A percentile compares a stretch with the other conserved stretches of the same genome.
Conservation (phyloP, 768 basidiomycete species). For the Suillus hirtellus region DNA sequence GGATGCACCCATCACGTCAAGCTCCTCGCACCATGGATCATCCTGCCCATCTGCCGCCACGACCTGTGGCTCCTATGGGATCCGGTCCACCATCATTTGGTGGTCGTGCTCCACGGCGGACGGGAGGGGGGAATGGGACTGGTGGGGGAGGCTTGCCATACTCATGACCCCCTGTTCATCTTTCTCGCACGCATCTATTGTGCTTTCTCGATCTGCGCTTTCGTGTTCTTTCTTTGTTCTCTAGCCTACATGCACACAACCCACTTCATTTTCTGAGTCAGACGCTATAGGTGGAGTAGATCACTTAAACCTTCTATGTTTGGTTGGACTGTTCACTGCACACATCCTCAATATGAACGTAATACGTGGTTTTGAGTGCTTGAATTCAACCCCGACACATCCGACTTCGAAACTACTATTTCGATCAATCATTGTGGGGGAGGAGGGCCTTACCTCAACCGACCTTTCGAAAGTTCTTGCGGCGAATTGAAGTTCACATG, state of each 20-base stretch:
- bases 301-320: neutral
- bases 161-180: constrained; percentile 19
- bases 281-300: constrained; percentile 2
- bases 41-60: constrained; percentile 21
- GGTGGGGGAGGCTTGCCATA: constrained; percentile 29
- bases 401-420: neutral
- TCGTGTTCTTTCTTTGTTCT: neutral
- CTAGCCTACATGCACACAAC: neutral
- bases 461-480: neutral
- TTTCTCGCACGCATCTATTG: constrained; percentile 6
- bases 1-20: constrained; percentile 1
- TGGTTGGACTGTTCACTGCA: neutral
- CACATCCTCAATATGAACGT: neutral
- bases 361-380: neutral
- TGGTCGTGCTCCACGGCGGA: constrained; percentile 19
- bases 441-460: neutral
- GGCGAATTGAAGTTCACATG: neutral
- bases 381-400: neutral
- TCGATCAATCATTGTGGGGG: neutral
- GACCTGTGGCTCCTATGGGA: constrained; percentile 24
- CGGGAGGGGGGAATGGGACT: constrained; percentile 17
- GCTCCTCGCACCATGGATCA: constrained; percentile 1
- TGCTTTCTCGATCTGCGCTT: constrained; percentile 8
- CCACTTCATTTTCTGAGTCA: neutral
- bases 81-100: constrained; percentile 9